Evolutionary conservation across 371 early-diverging fungal species (phyloP).

Genomic region (Circinella umbellata): DNA sequence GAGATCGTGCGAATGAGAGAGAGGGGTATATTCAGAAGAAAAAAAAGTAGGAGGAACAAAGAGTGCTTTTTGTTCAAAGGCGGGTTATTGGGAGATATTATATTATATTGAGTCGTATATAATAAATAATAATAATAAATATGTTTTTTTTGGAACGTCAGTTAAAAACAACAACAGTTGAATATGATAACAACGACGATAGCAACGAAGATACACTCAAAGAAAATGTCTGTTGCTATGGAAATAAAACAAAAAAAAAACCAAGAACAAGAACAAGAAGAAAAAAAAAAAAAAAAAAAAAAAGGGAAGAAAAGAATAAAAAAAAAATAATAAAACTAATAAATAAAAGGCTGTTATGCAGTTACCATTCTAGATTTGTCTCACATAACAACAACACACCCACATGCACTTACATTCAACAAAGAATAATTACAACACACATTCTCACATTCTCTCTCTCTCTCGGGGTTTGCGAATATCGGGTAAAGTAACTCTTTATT

Average conservation of each 20-base stretch:
- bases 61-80: no score
- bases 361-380: conserved; percentile 3
- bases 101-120: no score
- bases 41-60: no score
- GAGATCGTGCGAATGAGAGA: background rate
- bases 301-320: conserved; percentile 3
- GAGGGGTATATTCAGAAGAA: background rate
- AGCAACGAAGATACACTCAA: no score
- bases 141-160: no score
- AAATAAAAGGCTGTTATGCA: conserved; percentile 2
- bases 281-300: conserved; percentile 10
- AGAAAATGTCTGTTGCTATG: no score
- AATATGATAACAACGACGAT: no score
- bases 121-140: no score
- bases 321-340: background rate
- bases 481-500: background rate
- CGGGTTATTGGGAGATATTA: background rate
- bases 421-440: background rate
- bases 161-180: no score
- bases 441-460: background rate
- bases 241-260: no score
- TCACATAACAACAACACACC: background rate
- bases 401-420: background rate
- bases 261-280: conserved; percentile 2
- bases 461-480: background rate